phyloP scores from a whole-genome alignment of 345 rosid species.

The Camelina hispida region DNA sequence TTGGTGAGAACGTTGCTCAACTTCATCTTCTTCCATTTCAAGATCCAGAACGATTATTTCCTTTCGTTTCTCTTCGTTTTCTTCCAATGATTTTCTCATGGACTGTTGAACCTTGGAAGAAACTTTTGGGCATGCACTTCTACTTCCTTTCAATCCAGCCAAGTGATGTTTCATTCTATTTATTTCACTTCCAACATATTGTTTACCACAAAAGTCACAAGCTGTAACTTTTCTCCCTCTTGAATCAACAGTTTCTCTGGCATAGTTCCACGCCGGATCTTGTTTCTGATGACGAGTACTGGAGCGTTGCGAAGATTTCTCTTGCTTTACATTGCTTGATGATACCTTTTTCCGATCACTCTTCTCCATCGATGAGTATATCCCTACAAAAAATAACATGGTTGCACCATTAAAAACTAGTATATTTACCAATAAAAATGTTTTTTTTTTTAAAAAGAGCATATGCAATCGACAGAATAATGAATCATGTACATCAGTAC shows the following conservation, averaged over 20 bases:
- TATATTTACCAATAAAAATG: too few relatives aligned
- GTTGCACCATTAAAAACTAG: background rate
- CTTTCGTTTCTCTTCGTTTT: conserved; percentile 1
- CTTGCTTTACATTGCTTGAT: conserved; percentile 14
- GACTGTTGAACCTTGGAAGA: conserved; percentile 25
- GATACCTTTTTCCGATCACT: background rate
- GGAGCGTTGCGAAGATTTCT: conserved; percentile 4
- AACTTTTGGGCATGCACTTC: conserved; percentile 21
- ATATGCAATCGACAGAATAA: background rate
- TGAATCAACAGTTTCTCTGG: background rate
- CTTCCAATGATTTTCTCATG: background rate
- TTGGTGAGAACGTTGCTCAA: conserved; percentile 23
- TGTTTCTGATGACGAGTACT: background rate
- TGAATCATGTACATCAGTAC: too few relatives aligned
- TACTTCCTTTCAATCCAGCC: conserved; percentile 23
- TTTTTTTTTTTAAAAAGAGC: background rate
- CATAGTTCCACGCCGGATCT: conserved; percentile 29
- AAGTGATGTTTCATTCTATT: conserved; percentile 32
- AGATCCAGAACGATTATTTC: background rate
- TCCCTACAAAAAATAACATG: background rate
- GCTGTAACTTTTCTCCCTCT: conserved; percentile 13
- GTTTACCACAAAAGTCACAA: conserved; percentile 30
- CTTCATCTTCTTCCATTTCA: conserved; percentile 17
- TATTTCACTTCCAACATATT: conserved; percentile 22
- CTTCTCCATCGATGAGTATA: conserved; percentile 10